phyloP scores from a whole-genome alignment of 371 early-diverging fungal species.

The Saksenaea oblongispora region DNA sequence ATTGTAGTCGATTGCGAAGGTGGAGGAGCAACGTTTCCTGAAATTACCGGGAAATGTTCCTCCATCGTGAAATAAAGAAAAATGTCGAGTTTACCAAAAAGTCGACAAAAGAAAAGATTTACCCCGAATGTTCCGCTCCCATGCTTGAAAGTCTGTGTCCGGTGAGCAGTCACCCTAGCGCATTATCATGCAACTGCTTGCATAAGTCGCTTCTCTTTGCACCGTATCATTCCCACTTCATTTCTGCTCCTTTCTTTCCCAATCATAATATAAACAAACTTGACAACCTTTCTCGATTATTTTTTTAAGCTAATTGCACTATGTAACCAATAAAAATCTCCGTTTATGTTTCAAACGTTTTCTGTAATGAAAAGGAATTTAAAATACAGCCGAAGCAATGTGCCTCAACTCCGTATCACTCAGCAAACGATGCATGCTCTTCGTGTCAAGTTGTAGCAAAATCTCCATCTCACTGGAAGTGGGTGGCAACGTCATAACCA shows the following conservation, averaged over 20 bases:
- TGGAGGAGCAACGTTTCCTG: conserved; percentile 48
- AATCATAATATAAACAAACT: no score
- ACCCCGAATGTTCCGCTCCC: background rate
- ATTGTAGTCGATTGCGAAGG: conserved; percentile 33
- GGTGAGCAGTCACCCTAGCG: background rate
- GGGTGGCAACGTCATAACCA: conserved; percentile 13
- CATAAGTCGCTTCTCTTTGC: background rate
- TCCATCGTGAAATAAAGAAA: conserved; percentile 25
- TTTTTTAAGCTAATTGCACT: background rate
- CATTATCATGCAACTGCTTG: background rate
- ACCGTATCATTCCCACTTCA: no score
- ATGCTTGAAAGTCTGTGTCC: background rate
- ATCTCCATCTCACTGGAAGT: conserved; percentile 5
- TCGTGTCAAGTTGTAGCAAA: conserved; percentile 11
- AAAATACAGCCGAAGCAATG: background rate
- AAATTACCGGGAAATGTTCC: conserved; percentile 47
- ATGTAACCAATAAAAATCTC: background rate
- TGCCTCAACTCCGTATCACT: conserved; percentile 12
- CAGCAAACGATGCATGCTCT: conserved; percentile 12
- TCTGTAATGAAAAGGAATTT: background rate
- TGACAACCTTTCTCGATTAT: no score
- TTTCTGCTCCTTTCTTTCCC: no score
- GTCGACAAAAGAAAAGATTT: conserved; percentile 4
- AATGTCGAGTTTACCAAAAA: conserved; percentile 3
- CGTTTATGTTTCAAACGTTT: background rate